phyloP scores from a whole-genome alignment of 2,329 filamentous ascomycete species.

The Neophaeococcomyces mojaviensis region DNA sequence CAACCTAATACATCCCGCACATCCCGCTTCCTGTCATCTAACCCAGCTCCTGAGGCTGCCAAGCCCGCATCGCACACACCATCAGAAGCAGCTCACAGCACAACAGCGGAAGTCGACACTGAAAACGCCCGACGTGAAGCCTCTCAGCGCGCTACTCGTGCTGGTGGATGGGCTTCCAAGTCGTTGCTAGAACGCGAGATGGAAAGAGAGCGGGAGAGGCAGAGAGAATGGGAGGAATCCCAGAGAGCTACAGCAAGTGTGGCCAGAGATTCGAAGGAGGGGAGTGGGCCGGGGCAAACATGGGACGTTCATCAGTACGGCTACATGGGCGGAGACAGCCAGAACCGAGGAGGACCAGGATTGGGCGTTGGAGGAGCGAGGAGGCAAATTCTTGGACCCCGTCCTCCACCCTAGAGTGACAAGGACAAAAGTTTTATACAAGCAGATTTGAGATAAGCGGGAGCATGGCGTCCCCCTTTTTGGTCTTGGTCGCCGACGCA shows the following conservation, averaged over 20 bases:
- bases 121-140: conserved; percentile 48
- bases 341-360: conserved; percentile 47
- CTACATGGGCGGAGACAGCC: conserved; percentile 54
- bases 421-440: too few relatives aligned
- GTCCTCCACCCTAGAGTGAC: conserved; percentile 37
- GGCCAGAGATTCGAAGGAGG: conserved; percentile 38
- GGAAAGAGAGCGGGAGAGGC: conserved; percentile 58
- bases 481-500: too few relatives aligned
- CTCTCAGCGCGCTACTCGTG: conserved; percentile 51
- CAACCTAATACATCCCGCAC: conserved; percentile 38
- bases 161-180: conserved; percentile 55
- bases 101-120: conserved; percentile 48
- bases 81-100: conserved; percentile 36
- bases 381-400: conserved; percentile 57
- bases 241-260: conserved; percentile 46
- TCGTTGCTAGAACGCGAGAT: conserved; percentile 59
- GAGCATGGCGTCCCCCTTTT: too few relatives aligned
- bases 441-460: too few relatives aligned
- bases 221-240: conserved; percentile 57
- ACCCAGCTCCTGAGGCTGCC: conserved; percentile 41
- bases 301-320: conserved; percentile 60
- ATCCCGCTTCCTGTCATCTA: conserved; percentile 48
- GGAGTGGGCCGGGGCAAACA: conserved; percentile 40
- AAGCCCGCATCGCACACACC: conserved; percentile 34
- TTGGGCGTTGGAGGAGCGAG: conserved; percentile 49